Conservation (phyloP, 768 basidiomycete genomes). For the Trametopsis cervina region DNA sequence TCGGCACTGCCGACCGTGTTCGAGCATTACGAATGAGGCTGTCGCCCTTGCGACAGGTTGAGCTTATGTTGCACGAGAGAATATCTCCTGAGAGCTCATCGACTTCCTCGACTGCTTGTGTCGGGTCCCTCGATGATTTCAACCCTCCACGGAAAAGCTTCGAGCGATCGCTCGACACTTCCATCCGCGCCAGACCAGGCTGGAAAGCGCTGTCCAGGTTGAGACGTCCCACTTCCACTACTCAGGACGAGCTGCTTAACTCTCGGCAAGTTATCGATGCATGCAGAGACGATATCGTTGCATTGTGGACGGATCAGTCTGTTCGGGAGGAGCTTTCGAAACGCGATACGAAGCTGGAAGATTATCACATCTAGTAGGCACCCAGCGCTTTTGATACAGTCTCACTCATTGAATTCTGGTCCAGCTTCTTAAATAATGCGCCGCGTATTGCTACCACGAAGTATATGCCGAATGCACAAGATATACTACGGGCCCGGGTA, state of each 20-base stretch:
- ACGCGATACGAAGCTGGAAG: conserved; percentile 41
- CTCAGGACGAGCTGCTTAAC: conserved; percentile 33
- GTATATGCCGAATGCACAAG: conserved; percentile 51
- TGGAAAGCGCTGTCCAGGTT: conserved; percentile 44
- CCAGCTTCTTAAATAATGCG: conserved; percentile 54
- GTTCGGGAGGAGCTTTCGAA: conserved; percentile 37
- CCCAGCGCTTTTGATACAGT: no score
- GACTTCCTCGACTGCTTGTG: conserved; percentile 8
- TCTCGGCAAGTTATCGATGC: conserved; percentile 42
- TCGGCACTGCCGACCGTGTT: conserved; percentile 24
- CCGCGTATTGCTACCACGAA: conserved; percentile 40
- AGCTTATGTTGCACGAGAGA: conserved; percentile 38
- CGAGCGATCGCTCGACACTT: conserved; percentile 32
- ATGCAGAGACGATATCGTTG: conserved; percentile 45
- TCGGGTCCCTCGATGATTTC: conserved; percentile 10
- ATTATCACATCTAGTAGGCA: conserved; percentile 59
- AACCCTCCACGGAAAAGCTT: conserved; percentile 14
- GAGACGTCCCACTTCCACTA: conserved; percentile 13
- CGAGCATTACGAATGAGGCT: conserved; percentile 43
- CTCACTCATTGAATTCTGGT: no score
- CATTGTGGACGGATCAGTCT: conserved; percentile 42
- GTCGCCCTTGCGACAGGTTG: conserved; percentile 48
- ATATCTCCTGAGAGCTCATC: conserved; percentile 29
- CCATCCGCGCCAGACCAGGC: conserved; percentile 37
- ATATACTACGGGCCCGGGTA: conserved; percentile 58